phyloP scores from a whole-genome alignment of 805 yeast genomes.

The Metschnikowia lunata region DNA sequence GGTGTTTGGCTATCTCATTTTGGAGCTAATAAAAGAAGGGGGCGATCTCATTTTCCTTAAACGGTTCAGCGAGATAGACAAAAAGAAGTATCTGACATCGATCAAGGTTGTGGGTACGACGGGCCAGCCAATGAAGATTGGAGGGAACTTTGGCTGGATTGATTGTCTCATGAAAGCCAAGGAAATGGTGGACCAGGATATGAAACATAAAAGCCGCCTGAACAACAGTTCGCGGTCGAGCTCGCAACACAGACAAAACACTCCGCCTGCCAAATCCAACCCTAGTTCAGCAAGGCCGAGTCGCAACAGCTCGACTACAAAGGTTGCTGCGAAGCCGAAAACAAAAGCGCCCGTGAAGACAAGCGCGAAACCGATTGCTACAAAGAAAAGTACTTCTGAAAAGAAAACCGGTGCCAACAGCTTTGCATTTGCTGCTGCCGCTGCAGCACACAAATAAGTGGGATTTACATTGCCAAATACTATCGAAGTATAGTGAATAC shows the following conservation, averaged over 20 bases:
- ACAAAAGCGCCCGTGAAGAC: background rate
- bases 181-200: constrained; percentile 33
- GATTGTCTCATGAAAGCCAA: constrained; percentile 66
- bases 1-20: constrained; percentile 56
- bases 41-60: constrained; percentile 55
- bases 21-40: constrained; percentile 52
- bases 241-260: constrained; percentile 1
- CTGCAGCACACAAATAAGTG: constrained; percentile 28
- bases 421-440: constrained; percentile 46
- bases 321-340: background rate
- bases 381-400: too few species aligned
- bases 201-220: background rate
- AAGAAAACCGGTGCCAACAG: background rate
- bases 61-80: constrained; percentile 35
- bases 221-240: background rate
- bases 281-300: constrained; percentile 2
- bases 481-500: background rate
- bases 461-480: background rate
- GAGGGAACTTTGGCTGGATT: constrained; percentile 58
- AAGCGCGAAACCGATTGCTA: background rate
- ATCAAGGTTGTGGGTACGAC: constrained; percentile 27
- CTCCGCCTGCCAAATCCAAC: constrained; percentile 1
- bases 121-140: constrained; percentile 35
- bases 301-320: constrained; percentile 1
- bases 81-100: constrained; percentile 19